A percentile compares a stretch with the other conserved stretches of the same genome.
Conservation (phyloP, 2,329 filamentous ascomycete genomes). For the Cladorrhinum sp. region DNA sequence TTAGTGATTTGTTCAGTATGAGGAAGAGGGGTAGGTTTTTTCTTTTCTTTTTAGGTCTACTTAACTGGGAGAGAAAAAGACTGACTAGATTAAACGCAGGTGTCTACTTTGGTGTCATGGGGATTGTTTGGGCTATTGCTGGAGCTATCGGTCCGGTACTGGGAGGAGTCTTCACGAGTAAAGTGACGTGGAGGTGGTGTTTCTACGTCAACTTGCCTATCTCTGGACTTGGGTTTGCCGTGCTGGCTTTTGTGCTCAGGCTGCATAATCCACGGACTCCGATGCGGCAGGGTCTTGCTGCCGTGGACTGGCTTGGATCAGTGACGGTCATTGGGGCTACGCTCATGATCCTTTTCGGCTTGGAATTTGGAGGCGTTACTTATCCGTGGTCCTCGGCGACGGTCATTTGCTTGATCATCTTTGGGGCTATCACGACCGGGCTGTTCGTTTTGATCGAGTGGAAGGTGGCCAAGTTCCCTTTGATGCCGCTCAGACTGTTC, state of each 20-base stretch:
- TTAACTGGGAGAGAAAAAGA: background rate
- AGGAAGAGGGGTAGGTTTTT: constrained; percentile 30
- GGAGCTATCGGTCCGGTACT: constrained; percentile 58
- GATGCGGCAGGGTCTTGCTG: constrained; percentile 58
- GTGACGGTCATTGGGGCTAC: constrained; percentile 61
- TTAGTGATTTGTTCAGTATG: constrained; percentile 53
- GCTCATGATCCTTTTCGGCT: constrained; percentile 66
- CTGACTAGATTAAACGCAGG: constrained; percentile 27
- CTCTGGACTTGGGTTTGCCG: constrained; percentile 53
- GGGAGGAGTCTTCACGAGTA: constrained; percentile 63
- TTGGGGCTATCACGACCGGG: constrained; percentile 49
- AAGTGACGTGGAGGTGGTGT: constrained; percentile 60
- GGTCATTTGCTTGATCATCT: constrained; percentile 61
- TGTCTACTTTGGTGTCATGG: constrained; percentile 61
- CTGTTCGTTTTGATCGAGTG: constrained; percentile 62
- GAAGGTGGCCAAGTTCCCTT: constrained; percentile 60
- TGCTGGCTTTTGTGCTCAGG: constrained; percentile 61
- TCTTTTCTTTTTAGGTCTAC: background rate
- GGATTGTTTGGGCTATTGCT: constrained; percentile 65
- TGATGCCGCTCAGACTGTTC: constrained; percentile 68
- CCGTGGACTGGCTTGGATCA: constrained; percentile 60
- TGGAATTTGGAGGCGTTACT: constrained; percentile 65
- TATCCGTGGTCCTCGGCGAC: constrained; percentile 60
- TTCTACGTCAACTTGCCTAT: constrained; percentile 46
- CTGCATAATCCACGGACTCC: constrained; percentile 66